Evolutionary conservation across 306 rosid genomes (phyloP).

Genomic region (Dicorynia guianensis): DNA sequence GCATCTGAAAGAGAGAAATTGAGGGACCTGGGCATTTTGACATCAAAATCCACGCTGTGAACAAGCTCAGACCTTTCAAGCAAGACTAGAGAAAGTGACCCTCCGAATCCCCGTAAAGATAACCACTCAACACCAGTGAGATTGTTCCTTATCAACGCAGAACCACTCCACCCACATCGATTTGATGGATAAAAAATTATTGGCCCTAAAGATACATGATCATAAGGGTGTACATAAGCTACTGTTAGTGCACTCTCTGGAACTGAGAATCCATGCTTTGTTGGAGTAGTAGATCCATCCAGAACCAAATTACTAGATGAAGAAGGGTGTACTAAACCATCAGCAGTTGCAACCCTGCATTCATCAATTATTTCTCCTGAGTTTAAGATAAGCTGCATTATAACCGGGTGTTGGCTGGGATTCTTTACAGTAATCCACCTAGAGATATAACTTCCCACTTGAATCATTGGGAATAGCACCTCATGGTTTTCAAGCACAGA

Average conservation of each 20-base stretch:
- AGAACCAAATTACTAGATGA: slow-evolving; percentile 68
- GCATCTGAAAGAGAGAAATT: slow-evolving; percentile 67
- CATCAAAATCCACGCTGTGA: slow-evolving; percentile 66
- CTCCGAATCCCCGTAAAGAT: slow-evolving; percentile 80
- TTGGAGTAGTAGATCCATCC: slow-evolving; percentile 60
- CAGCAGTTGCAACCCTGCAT: slow-evolving; percentile 55
- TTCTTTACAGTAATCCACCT: slow-evolving; percentile 83
- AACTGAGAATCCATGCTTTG: slow-evolving; percentile 81
- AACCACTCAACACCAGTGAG: slow-evolving; percentile 93
- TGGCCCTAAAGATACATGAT: slow-evolving; percentile 77
- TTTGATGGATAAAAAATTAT: slow-evolving; percentile 76
- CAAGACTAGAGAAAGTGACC: slow-evolving; percentile 72
- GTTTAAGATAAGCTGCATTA: slow-evolving; percentile 89
- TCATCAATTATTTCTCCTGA: slow-evolving; percentile 74
- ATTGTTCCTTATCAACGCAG: slow-evolving; percentile 90
- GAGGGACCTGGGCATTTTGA: slow-evolving; percentile 59
- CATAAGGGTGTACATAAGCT: slow-evolving; percentile 80
- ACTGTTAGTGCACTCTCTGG: slow-evolving; percentile 77
- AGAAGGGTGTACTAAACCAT: slow-evolving; percentile 68
- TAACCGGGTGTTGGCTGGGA: slow-evolving; percentile 80
- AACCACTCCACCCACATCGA: slow-evolving; percentile 86
- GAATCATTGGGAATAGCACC: slow-evolving; percentile 72
- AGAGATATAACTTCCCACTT: slow-evolving; percentile 77
- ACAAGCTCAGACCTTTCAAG: slow-evolving; percentile 70
- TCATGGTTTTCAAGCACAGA: slow-evolving; percentile 85